These are phyloP conservation scores for Cryptococcus jaspeensis DNA, from an alignment of 1,284 basidiomycete genomes.

Conservation along the genomic window DNA sequence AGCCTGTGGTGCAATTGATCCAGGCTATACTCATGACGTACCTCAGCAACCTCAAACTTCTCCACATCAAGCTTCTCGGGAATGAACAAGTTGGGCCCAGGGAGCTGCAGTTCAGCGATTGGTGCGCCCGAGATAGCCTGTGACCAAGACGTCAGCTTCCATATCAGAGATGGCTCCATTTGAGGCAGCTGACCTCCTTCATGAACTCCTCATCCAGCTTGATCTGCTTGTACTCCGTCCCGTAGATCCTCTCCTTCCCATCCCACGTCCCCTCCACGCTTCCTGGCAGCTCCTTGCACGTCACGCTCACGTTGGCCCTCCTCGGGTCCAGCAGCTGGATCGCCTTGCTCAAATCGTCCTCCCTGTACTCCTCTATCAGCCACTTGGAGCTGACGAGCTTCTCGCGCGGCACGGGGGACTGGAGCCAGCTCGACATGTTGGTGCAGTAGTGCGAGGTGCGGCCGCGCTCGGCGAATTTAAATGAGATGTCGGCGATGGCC, in stretches of 20 bases:
- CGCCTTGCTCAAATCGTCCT: conserved; percentile 63
- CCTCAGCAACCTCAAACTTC: conserved; percentile 65
- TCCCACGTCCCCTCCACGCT: conserved; percentile 62
- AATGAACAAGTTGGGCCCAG: conserved; percentile 83
- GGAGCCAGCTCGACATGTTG: conserved; percentile 73
- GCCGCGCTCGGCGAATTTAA: conserved; percentile 85
- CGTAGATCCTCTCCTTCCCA: conserved; percentile 76
- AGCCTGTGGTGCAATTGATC: background rate
- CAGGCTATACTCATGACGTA: conserved; percentile 36
- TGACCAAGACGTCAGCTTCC: conserved; percentile 6
- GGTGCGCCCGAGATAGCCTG: conserved; percentile 68
- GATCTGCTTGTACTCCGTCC: conserved; percentile 73
- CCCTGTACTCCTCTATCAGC: conserved; percentile 75
- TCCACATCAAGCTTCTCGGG: conserved; percentile 82
- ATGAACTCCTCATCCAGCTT: conserved; percentile 66
- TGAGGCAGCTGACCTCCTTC: conserved; percentile 55
- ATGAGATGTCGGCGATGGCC: conserved; percentile 70
- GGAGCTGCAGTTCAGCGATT: conserved; percentile 67
- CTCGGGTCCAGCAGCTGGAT: conserved; percentile 66
- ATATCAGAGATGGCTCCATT: background rate
- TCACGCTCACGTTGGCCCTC: conserved; percentile 53
- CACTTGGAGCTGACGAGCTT: conserved; percentile 72
- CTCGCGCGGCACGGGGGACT: conserved; percentile 65
- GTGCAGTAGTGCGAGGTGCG: conserved; percentile 78
- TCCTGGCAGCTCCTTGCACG: conserved; percentile 59